Base-by-base conservation (phyloP, 2,329 filamentous ascomycete species). In the Macrophomina phaseolina region DNA sequence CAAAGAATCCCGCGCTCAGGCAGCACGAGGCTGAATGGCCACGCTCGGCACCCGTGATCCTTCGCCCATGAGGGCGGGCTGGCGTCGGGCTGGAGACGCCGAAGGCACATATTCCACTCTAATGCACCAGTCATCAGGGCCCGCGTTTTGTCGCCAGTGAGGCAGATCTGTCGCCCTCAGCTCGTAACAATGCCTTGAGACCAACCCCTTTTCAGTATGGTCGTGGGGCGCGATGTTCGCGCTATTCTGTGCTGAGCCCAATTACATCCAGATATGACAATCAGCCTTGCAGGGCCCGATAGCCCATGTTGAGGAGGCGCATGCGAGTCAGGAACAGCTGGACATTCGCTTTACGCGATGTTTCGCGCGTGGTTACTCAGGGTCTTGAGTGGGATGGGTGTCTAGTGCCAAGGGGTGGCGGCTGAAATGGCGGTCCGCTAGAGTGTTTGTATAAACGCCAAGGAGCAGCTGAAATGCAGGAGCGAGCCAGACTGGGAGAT, bases 41-140 rank as follows among this genome's bases (percentile, higher is more conserved):
- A 58, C 51, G 18, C 30, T 49, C 51, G 40, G 63, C 36, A 67
- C 18, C 64, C 66, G 62, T 18, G 51, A 68, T 66, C 70, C 65
- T 52, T 51, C 69, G 64, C 55, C 63, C 38, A n/a, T 53, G 5
- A 36, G 63, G 56, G 62, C 51, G 40, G 38, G 48, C 62, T 62
- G 45, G 45, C 45, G 18, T 61, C 40, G 56, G 56, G 40, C 42
- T 61, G 30, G 45, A 34, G 55, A 30, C 40, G 58, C 58, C 58
- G 42, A 49, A 49, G 58, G 58, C 42, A 48, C 8, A 23, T 38
- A 28, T 38, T 5, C 23, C 40, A n/a, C 56, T 48, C 6, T 45
- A 49, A 16, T 36, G 40, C 40, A 12, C 58, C 42, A 49, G 18
- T 49, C 58, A 62, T 48, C 58, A 16, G 38, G 9, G 38, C 8